These are phyloP conservation scores for Penicillium sp. DNA, from an alignment of 2,329 filamentous ascomycete species.

Conservation along the genomic window DNA sequence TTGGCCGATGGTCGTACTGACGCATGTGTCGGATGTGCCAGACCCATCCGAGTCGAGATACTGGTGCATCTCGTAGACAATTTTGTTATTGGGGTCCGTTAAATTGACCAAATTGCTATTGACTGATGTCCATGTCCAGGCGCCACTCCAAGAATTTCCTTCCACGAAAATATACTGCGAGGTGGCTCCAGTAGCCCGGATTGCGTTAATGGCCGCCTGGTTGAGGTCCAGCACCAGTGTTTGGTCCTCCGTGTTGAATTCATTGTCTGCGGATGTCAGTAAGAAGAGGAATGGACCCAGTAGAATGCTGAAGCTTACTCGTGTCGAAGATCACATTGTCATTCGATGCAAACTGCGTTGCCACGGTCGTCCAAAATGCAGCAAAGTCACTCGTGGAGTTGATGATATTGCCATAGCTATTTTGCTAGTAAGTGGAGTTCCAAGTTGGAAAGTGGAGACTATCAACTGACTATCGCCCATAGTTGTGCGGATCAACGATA, in stretches of 20 bases:
- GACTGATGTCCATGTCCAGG: constrained; percentile 51
- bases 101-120: constrained; percentile 49
- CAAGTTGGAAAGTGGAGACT: background rate
- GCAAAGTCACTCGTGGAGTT: constrained; percentile 56
- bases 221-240: constrained; percentile 60
- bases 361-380: constrained; percentile 60
- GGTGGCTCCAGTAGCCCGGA: constrained; percentile 60
- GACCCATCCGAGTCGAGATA: constrained; percentile 60
- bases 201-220: constrained; percentile 64
- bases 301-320: constrained; percentile 32
- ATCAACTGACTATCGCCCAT: constrained; percentile 35
- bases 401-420: constrained; percentile 46
- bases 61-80: constrained; percentile 64
- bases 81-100: constrained; percentile 54
- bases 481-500: constrained; percentile 64
- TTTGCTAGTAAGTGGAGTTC: background rate
- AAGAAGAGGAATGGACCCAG: background rate
- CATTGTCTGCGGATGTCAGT: constrained; percentile 52
- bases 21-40: constrained; percentile 54
- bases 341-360: constrained; percentile 56
- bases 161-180: constrained; percentile 63
- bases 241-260: constrained; percentile 65
- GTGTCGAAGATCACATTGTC: constrained; percentile 63
- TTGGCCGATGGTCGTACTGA: constrained; percentile 53
- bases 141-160: constrained; percentile 51